Evolutionary conservation across 306 rosid genomes (phyloP), one percentile per base, ranked within the genome.

Genomic region (Echinosophora koreensis): DNA sequence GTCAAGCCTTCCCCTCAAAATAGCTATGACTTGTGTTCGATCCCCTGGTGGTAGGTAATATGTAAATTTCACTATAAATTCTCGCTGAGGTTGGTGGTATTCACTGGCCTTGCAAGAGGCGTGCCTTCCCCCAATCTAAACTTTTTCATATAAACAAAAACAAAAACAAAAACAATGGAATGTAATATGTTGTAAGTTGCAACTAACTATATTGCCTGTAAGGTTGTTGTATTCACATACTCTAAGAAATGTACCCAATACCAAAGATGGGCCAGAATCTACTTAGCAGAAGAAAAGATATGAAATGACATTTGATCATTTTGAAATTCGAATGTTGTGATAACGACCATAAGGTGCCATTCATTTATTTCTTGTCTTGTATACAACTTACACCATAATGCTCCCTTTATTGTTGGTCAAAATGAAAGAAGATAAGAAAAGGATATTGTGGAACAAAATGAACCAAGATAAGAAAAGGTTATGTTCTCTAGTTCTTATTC

Each of bases 201-300:
- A 18, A 52, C 34, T 65, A 54, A 37, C 65, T 64, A 51, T 35
- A 27, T 27, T 37, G 35, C 22, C 17, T 2, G 1, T 0, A 9
- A 15, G 55, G 12, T 27, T 51, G 42, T 38, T 4, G 0, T 22
- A 18, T 54, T 59, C 59, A 2, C 18, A 8, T 3, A 8, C 68
- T 59, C 16, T 6, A 18, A 51, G 39, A 73, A 13, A 22, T 3
- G 30, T 42, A 41, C 58, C 22, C 17, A 60, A 60, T 44, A 32
- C 64, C 34, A 11, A 47, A 74, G 61, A 60, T 54, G 22, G 30
- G 8, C 61, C 16, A 15, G 69, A 13, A 57, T 73, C 46, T 73
- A 28, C 71, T 17, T 17, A 4, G 5, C 28, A 22, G 67, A 14
- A 60, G 54, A 73, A 22, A 73, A 42, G 14, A 61, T 18, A 49